phyloP scores from a whole-genome alignment of 306 rosid species.

The Fragaria vesca region DNA sequence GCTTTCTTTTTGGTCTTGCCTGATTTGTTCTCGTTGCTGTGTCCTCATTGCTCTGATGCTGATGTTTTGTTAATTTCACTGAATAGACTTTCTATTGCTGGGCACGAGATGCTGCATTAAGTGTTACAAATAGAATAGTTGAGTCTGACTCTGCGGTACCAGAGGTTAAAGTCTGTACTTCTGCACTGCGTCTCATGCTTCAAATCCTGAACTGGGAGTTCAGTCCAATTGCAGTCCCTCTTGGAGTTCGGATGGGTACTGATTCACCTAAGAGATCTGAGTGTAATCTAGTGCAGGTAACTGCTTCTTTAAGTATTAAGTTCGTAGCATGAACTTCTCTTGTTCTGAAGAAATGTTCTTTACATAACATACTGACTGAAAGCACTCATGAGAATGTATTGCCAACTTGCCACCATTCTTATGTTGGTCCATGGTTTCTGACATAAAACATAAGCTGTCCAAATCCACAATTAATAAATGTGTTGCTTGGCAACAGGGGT shows the following conservation, averaged over 20 bases:
- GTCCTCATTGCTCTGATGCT: not conserved
- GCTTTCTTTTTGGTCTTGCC: conserved; percentile 17
- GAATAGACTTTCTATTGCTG: conserved; percentile 70
- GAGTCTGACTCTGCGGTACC: conserved; percentile 67
- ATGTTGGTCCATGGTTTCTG: not conserved
- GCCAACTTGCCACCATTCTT: not conserved
- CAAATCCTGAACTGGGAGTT: conserved; percentile 98
- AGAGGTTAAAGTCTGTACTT: conserved; percentile 82
- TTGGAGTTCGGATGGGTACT: conserved; percentile 56
- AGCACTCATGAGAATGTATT: conserved; percentile 3
- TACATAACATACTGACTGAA: not conserved
- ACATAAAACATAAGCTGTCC: not conserved
- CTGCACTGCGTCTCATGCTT: conserved; percentile 84
- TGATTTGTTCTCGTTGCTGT: conserved; percentile 1
- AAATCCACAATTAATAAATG: not conserved
- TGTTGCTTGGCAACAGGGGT: not conserved
- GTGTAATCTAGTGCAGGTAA: conserved; percentile 84
- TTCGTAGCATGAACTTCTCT: not conserved
- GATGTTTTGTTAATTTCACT: conserved; percentile 11
- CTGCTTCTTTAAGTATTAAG: not conserved
- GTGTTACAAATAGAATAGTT: conserved; percentile 70
- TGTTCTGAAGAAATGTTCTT: not conserved
- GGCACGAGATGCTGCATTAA: conserved; percentile 87
- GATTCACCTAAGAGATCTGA: conserved; percentile 75
- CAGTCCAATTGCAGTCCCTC: conserved; percentile 51